Evolutionary conservation across 495 filamentous ascomycete species (phyloP), one percentile per base, ranked within the genome.

Genomic region (Aspergillus diversus): DNA sequence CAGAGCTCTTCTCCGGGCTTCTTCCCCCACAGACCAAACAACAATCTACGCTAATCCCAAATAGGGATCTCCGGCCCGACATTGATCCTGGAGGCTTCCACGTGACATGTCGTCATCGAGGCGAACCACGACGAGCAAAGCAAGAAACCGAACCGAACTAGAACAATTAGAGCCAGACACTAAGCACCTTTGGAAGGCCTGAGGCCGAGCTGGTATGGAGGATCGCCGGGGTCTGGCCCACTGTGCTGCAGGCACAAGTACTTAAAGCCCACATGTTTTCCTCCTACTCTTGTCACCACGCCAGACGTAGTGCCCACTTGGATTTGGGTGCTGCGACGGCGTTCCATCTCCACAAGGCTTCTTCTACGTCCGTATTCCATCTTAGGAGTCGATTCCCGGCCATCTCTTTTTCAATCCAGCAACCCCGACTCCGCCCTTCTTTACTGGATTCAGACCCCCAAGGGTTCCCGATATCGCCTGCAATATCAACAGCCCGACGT

Each of bases 241-340:
- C 57, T 57, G 33, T 33, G 46, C 46, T 49, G 46, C 46, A 49
- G 46, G 46, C 46, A 49, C 42, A 65, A 57, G 63, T 57, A 43
- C 55, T 60, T 60, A 57, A 56, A 57, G 13, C 54, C 60, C 66
- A 66, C 53, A 77, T 76, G 75, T 62, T 66, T 43, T 55, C 64
- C 86, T 34, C 80, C 90, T 76, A 86, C 82, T 50, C 47, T 27
- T 77, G 89, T 86, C 27, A 75, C 84, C 17, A 76, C 90, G n/a
- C 87, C 77, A 3, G 66, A 73, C 49, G 66, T 75, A 57, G 72
- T 79, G 49, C 61, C 74, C 62, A 61, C 32, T 48, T 55, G 57
- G 71, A 63, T 63, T 76, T 78, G 75, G 71, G 70, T 55, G 68
- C 70, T 61, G 61, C 71, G 47, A 75, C 60, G 67, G 68, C 65